Percentiles rank a stretch among this genome's conserved stretches.
phyloP scores from a whole-genome alignment of 2,329 filamentous ascomycete genomes.

The Colletotrichum filicis region DNA sequence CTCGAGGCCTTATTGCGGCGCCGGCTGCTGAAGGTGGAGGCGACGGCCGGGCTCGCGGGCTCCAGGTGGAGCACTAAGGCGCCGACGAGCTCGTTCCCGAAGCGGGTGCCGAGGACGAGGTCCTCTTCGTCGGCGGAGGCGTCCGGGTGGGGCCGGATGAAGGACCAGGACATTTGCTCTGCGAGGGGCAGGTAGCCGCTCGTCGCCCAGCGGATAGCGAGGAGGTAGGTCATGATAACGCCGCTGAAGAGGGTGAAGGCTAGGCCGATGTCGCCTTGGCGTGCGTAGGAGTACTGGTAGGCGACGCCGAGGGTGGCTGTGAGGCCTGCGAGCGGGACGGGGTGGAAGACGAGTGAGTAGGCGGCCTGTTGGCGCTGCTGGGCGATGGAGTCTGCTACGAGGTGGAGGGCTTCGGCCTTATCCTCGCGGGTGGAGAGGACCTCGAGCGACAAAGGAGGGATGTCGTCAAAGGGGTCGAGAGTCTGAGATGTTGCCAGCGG shows the following conservation, averaged over 20 bases:
- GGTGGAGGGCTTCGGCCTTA: slow-evolving; percentile 73
- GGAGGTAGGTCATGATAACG: slow-evolving; percentile 71
- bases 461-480: slow-evolving; percentile 56
- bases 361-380: slow-evolving; percentile 81
- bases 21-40: slow-evolving; percentile 38
- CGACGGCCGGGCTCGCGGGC: slow-evolving; percentile 40
- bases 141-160: slow-evolving; percentile 58
- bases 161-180: slow-evolving; percentile 70
- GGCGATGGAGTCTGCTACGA: slow-evolving; percentile 84
- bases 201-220: slow-evolving; percentile 69
- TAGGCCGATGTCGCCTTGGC: slow-evolving; percentile 62
- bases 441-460: slow-evolving; percentile 74
- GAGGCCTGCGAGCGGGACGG: slow-evolving; percentile 62
- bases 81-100: slow-evolving; percentile 76
- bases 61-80: slow-evolving; percentile 76
- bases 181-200: slow-evolving; percentile 72
- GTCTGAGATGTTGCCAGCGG: slow-evolving; percentile 52
- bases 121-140: slow-evolving; percentile 56
- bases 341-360: slow-evolving; percentile 72
- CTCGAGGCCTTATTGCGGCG: slow-evolving; percentile 51
- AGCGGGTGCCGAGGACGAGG: slow-evolving; percentile 73
- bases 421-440: slow-evolving; percentile 65
- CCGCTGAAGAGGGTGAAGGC: slow-evolving; percentile 69
- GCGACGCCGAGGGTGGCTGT: slow-evolving; percentile 53
- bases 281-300: slow-evolving; percentile 59